These are phyloP conservation scores for Septoria linicola DNA, from an alignment of 2,329 filamentous ascomycete species.

Conservation along the genomic window DNA sequence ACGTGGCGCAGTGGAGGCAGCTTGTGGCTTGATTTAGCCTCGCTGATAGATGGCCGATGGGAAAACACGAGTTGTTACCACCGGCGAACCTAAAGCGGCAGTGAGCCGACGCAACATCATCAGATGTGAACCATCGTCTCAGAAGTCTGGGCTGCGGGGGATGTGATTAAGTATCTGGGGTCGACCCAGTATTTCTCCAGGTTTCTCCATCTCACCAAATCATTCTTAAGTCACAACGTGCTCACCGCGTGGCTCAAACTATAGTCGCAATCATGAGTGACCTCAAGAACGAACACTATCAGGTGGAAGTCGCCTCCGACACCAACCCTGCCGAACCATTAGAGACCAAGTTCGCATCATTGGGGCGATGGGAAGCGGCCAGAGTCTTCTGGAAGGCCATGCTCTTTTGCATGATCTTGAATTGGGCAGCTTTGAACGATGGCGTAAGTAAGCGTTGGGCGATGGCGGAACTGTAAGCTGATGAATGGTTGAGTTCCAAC, in stretches of 20 bases:
- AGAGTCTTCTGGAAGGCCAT: slow-evolving; percentile 24
- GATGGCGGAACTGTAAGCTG: too few species aligned
- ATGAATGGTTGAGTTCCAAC: slow-evolving; percentile 15
- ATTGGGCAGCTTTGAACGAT: slow-evolving; percentile 26
- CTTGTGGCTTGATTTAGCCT: slow-evolving; percentile 2
- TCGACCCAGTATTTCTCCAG: slow-evolving; percentile 12
- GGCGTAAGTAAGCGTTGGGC: too few species aligned
- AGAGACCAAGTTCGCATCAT: slow-evolving; percentile 15
- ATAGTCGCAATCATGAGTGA: slow-evolving; percentile 10
- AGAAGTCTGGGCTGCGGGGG: too few species aligned
- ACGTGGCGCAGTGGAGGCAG: background rate
- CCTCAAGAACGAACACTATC: slow-evolving; percentile 4
- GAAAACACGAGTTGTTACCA: too few species aligned
- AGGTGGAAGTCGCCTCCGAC: slow-evolving; percentile 10
- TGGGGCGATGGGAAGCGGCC: slow-evolving; percentile 22
- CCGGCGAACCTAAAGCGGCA: too few species aligned
- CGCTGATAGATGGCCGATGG: too few species aligned
- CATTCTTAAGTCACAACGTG: too few species aligned
- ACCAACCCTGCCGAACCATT: slow-evolving; percentile 7
- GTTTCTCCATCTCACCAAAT: slow-evolving; percentile 9
- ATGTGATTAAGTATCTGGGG: slow-evolving; percentile 10
- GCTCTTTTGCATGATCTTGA: slow-evolving; percentile 23
- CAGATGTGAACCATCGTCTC: too few species aligned
- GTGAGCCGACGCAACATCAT: too few species aligned
- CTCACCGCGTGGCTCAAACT: slow-evolving; percentile 8